Percentiles rank a stretch among this genome's conserved stretches.
Evolutionary conservation across 2,329 filamentous ascomycete genomes (phyloP).

Genomic region (Verticillium klebahnii): DNA sequence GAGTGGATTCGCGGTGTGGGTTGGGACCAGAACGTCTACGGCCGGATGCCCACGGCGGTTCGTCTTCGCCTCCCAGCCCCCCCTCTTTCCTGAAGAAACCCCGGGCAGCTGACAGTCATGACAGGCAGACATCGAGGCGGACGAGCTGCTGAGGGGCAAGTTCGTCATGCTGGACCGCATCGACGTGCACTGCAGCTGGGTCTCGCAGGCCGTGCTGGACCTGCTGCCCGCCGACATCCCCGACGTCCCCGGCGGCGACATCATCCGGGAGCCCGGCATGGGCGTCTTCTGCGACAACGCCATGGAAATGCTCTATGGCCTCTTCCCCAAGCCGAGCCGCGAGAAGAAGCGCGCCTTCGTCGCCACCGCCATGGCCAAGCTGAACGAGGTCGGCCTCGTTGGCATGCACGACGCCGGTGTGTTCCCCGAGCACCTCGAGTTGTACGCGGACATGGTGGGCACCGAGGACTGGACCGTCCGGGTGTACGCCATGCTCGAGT

Average conservation of each 20-base stretch:
- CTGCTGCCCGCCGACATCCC: slow-evolving; percentile 50
- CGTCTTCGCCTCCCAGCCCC: slow-evolving; percentile 18
- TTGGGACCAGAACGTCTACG: slow-evolving; percentile 65
- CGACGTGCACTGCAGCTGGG: slow-evolving; percentile 67
- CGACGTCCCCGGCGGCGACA: slow-evolving; percentile 58
- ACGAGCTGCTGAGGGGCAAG: slow-evolving; percentile 44
- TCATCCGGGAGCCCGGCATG: slow-evolving; percentile 54
- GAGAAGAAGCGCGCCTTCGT: slow-evolving; percentile 51
- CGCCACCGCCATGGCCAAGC: slow-evolving; percentile 53
- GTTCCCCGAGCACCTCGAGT: slow-evolving; percentile 44
- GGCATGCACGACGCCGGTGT: slow-evolving; percentile 67
- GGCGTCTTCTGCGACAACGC: slow-evolving; percentile 73
- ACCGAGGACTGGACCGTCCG: slow-evolving; percentile 53
- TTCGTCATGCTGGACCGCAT: slow-evolving; percentile 68
- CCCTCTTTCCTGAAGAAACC: not conserved
- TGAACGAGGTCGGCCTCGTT: slow-evolving; percentile 62
- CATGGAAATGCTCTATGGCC: slow-evolving; percentile 54
- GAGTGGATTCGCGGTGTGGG: slow-evolving; percentile 65
- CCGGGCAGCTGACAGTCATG: not conserved
- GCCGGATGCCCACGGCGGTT: slow-evolving; percentile 61
- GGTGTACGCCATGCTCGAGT: slow-evolving; percentile 67
- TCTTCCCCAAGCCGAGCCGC: slow-evolving; percentile 52
- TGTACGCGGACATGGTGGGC: slow-evolving; percentile 48
- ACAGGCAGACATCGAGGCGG: slow-evolving; percentile 44
- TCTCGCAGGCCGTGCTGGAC: slow-evolving; percentile 58